Conservation (phyloP, 306 rosid species). For the Senna tora region DNA sequence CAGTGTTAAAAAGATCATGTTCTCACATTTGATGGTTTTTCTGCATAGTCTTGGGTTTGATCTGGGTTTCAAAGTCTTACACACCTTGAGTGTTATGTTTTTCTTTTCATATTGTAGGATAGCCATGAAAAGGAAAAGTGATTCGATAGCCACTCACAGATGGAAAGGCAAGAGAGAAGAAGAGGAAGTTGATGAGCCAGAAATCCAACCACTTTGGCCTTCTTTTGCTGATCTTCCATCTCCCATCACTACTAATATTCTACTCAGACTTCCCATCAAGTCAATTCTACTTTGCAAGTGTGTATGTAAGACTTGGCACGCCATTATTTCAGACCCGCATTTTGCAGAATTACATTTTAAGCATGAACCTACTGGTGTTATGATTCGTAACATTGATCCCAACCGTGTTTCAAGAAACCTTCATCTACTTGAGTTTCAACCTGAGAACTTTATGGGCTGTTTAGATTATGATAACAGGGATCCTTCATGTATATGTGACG, state of each 20-base stretch:
- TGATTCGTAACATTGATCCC: slow-evolving; percentile 14
- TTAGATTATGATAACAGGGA: not conserved
- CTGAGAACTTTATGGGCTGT: not conserved
- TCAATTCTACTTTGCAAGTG: slow-evolving; percentile 40
- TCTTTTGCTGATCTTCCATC: slow-evolving; percentile 30
- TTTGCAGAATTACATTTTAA: slow-evolving; percentile 33
- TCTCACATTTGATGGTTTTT: no score
- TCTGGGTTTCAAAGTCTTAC: not conserved
- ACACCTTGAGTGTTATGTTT: not conserved
- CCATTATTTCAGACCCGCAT: slow-evolving; percentile 30
- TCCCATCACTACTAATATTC: not conserved
- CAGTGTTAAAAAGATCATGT: no score
- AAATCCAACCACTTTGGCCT: not conserved
- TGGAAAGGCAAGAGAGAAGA: not conserved
- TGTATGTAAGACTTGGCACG: slow-evolving; percentile 33
- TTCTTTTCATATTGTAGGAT: not conserved
- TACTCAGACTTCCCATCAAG: slow-evolving; percentile 31
- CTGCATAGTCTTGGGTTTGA: not conserved
- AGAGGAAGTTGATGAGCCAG: slow-evolving; percentile 3
- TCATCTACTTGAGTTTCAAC: slow-evolving; percentile 27
- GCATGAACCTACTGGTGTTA: not conserved
- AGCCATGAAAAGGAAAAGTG: not conserved
- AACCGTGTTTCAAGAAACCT: slow-evolving; percentile 24
- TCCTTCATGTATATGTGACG: not conserved
- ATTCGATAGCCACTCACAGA: no score